These are phyloP conservation scores for Tuber calosporum DNA, from an alignment of 495 filamentous ascomycete genomes.

Conservation along the genomic window DNA sequence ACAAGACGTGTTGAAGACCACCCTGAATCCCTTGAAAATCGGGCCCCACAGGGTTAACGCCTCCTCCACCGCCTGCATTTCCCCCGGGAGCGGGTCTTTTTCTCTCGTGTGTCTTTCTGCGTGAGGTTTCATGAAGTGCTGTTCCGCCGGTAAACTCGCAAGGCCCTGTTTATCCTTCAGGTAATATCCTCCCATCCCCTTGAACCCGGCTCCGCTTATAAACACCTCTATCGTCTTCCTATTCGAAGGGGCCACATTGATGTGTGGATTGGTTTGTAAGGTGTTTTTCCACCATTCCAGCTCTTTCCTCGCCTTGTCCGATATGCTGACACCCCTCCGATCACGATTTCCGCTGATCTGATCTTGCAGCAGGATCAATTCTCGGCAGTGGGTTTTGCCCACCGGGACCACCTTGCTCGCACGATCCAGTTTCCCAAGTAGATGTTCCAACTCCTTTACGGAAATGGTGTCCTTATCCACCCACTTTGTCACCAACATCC, in stretches of 20 bases:
- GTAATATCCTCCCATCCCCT: not conserved
- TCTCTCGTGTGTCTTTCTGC: not conserved
- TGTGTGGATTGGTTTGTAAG: not conserved
- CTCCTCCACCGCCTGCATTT: not conserved
- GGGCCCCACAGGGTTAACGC: not conserved
- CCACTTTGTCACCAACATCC: not conserved
- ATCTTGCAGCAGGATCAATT: not conserved
- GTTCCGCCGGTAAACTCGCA: not conserved
- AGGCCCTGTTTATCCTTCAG: not conserved
- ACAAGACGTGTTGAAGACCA: not conserved
- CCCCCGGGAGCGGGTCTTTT: not conserved
- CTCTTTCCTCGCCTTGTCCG: not conserved
- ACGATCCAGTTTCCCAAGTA: conserved; percentile 1
- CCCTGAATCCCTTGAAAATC: not conserved
- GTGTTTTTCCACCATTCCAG: not conserved
- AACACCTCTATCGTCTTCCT: not conserved
- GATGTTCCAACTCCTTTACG: not conserved
- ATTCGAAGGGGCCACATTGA: not conserved
- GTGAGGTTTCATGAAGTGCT: not conserved
- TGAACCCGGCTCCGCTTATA: not conserved
- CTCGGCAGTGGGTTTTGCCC: not conserved
- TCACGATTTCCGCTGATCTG: not conserved
- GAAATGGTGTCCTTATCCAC: not conserved
- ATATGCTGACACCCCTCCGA: not conserved
- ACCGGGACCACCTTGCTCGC: not conserved